Evolutionary conservation across 768 basidiomycete genomes (phyloP).

Genomic region (Tylopilus vinaceipallidus): DNA sequence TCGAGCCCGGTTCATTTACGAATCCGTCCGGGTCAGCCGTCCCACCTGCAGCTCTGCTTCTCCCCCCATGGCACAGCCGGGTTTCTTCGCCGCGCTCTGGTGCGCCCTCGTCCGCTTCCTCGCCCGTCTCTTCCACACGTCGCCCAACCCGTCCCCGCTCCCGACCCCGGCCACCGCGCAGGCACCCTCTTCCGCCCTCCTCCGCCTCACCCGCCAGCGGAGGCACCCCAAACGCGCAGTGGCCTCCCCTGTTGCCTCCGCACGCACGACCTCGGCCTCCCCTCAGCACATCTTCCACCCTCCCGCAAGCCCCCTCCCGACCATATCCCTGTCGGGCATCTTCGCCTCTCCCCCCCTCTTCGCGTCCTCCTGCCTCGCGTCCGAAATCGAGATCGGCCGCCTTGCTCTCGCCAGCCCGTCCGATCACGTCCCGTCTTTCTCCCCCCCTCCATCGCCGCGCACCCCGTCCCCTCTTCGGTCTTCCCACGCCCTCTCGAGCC

Average conservation of each 20-base stretch:
- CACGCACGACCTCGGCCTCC: background rate
- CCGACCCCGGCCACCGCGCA: conserved; percentile 20
- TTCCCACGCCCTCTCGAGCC: background rate
- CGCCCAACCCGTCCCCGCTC: conserved; percentile 9
- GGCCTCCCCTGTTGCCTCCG: too few relatives aligned
- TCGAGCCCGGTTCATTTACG: conserved; percentile 7
- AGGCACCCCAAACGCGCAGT: too few relatives aligned
- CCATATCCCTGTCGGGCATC: conserved; percentile 20
- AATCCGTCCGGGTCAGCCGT: conserved; percentile 2
- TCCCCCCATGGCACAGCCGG: conserved; percentile 3
- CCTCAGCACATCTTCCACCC: conserved; percentile 11
- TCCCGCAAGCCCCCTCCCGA: conserved; percentile 14
- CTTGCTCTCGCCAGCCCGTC: background rate
- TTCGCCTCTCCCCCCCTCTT: conserved; percentile 8
- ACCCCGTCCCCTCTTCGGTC: conserved; percentile 6
- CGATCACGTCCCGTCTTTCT: background rate
- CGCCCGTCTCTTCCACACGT: conserved; percentile 7
- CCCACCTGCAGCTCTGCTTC: background rate
- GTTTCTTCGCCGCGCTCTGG: conserved; percentile 21
- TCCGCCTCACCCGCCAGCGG: too few relatives aligned
- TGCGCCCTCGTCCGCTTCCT: conserved; percentile 10
- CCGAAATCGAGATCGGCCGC: conserved; percentile 1
- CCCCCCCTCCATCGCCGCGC: background rate
- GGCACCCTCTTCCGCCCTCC: conserved; percentile 1
- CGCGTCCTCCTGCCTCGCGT: background rate